Evolutionary conservation across 2,329 filamentous ascomycete genomes (phyloP).

Genomic region (Monilinia polystroma): DNA sequence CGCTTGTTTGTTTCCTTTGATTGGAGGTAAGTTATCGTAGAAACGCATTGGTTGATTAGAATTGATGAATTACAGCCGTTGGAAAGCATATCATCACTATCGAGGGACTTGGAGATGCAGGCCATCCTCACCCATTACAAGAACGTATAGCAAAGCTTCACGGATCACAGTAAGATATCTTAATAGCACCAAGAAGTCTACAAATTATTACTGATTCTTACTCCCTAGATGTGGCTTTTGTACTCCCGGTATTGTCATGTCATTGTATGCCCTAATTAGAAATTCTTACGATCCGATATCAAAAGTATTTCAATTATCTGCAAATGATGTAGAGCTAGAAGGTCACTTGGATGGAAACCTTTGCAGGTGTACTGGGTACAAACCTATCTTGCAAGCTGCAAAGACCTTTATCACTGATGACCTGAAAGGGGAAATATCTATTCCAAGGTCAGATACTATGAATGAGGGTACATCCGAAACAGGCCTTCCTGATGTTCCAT

Average conservation of each 20-base stretch:
- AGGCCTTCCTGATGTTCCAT: constrained; percentile 26
- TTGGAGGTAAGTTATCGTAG: constrained; percentile 30
- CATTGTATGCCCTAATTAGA: constrained; percentile 83
- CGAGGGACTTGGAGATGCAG: constrained; percentile 85
- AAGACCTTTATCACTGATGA: constrained; percentile 68
- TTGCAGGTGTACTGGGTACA: constrained; percentile 90
- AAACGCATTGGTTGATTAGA: neutral
- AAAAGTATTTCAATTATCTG: constrained; percentile 45
- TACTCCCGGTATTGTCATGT: constrained; percentile 96
- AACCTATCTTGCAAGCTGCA: constrained; percentile 89
- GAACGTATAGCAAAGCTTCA: constrained; percentile 87
- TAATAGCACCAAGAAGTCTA: neutral
- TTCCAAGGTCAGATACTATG: constrained; percentile 62
- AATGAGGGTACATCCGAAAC: constrained; percentile 41
- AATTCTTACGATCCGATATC: constrained; percentile 68
- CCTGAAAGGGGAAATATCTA: constrained; percentile 48
- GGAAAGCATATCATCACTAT: constrained; percentile 97
- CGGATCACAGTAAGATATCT: constrained; percentile 71
- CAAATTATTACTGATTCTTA: neutral
- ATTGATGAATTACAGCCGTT: constrained; percentile 54
- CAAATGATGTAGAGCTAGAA: constrained; percentile 77
- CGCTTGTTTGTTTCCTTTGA: constrained; percentile 63
- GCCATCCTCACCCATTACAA: constrained; percentile 82
- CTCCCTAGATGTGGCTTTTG: constrained; percentile 59
- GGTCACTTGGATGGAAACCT: constrained; percentile 88